Conservation (phyloP, 371 early-diverging fungal species). For the Mortierella polycephala region DNA sequence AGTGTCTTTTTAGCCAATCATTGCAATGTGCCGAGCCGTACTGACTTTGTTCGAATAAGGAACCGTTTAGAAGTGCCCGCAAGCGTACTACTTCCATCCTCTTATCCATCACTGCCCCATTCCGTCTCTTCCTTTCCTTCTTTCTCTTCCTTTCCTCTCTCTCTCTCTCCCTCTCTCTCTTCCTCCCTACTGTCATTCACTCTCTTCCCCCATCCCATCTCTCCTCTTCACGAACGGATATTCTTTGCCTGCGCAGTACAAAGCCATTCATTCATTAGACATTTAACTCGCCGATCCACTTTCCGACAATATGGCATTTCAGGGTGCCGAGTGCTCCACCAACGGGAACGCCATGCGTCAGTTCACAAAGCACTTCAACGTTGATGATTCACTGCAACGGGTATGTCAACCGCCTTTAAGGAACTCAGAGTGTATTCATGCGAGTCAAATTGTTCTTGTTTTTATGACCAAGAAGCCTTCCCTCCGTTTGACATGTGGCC, state of each 20-base stretch:
- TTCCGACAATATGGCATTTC: constrained; percentile 28
- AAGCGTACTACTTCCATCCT: neutral
- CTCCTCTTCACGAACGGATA: neutral
- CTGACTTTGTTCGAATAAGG: no score
- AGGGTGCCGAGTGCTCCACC: constrained; percentile 65
- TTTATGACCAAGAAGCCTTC: no score
- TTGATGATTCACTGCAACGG: constrained; percentile 63
- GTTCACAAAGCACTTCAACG: constrained; percentile 66
- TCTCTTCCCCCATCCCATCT: neutral
- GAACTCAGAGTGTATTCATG: no score
- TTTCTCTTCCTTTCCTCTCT: neutral
- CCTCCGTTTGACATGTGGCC: neutral
- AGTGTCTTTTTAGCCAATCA: no score
- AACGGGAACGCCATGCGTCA: constrained; percentile 68
- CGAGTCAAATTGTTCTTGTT: no score
- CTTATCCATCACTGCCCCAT: constrained; percentile 1
- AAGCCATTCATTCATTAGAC: neutral
- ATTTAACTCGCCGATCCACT: neutral
- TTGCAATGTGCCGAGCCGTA: no score
- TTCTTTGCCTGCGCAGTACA: neutral
- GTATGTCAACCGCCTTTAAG: constrained; percentile 35
- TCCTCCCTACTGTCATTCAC: neutral
- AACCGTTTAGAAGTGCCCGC: no score
- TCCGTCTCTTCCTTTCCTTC: neutral
- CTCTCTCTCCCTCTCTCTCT: neutral